These are phyloP conservation scores for Naegleria gruberi DNA, from an alignment of 208 protist genomes.

Conservation along the genomic window DNA sequence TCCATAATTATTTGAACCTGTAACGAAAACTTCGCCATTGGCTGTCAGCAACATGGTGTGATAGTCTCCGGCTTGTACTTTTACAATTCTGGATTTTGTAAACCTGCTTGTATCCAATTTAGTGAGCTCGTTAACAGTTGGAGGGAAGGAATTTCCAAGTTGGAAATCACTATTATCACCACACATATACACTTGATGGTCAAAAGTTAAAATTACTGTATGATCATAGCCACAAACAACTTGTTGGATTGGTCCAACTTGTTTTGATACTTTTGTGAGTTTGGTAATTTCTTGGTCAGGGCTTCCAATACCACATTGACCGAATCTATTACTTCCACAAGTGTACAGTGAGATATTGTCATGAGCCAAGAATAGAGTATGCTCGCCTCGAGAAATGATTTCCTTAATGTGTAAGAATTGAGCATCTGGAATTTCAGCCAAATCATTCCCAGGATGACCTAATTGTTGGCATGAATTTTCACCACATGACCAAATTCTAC, in stretches of 20 bases:
- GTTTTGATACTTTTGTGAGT: background rate
- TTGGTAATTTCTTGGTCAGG: background rate
- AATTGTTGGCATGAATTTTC: background rate
- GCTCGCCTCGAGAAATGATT: background rate
- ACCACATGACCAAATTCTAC: background rate
- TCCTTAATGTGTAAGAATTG: background rate
- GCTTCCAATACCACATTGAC: background rate
- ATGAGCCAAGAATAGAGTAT: background rate
- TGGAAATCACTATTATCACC: background rate
- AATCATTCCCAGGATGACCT: background rate
- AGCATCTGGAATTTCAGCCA: background rate
- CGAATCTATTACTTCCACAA: background rate
- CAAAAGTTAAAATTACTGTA: background rate
- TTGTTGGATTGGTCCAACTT: background rate
- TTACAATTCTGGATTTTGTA: background rate
- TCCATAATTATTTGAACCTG: background rate
- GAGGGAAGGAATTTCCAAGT: background rate
- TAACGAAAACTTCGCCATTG: background rate
- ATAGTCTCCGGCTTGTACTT: background rate
- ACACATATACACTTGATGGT: background rate
- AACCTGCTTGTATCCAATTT: background rate
- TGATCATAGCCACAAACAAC: background rate
- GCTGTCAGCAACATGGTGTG: background rate
- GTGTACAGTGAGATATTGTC: background rate
- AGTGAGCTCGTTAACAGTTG: background rate